These are phyloP conservation scores for Eucalyptus lansdowneana DNA, from an alignment of 345 rosid genomes.

Conservation along the genomic window DNA sequence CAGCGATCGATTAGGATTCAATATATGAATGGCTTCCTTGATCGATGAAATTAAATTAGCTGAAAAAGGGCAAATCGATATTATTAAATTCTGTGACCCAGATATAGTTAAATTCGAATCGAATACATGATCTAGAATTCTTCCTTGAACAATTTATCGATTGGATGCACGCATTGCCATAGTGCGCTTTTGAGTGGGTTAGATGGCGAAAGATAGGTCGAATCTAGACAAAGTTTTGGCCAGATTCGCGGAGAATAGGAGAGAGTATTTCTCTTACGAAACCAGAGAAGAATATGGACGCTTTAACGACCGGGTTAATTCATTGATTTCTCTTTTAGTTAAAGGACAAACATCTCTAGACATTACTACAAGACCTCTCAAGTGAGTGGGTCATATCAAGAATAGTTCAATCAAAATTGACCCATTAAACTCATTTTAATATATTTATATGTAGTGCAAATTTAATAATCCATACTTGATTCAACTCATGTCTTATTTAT, in stretches of 20 bases:
- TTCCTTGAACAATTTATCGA: neutral
- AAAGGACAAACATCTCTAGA: neutral
- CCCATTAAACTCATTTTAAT: too few relatives aligned
- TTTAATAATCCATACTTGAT: rapidly evolving
- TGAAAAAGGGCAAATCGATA: neutral
- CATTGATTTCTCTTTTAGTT: neutral
- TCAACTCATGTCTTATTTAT: rapidly evolving
- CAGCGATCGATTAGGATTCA: neutral
- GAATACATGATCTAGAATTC: neutral
- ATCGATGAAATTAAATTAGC: neutral
- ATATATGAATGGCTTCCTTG: neutral
- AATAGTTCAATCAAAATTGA: rapidly evolving
- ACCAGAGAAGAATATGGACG: neutral
- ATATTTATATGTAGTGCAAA: rapidly evolving
- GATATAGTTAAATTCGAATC: neutral
- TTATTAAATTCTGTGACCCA: neutral
- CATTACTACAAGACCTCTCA: neutral
- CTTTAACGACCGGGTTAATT: neutral
- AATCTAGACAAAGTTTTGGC: neutral
- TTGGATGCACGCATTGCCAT: neutral
- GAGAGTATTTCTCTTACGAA: neutral
- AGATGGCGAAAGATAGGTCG: neutral
- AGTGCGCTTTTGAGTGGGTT: neutral
- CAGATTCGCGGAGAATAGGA: neutral
- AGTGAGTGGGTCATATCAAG: neutral